A percentile compares a stretch with the other conserved stretches of the same genome.
phyloP scores from a whole-genome alignment of 1,139 yeast genomes.

The Kluyveromyces marxianus region DNA sequence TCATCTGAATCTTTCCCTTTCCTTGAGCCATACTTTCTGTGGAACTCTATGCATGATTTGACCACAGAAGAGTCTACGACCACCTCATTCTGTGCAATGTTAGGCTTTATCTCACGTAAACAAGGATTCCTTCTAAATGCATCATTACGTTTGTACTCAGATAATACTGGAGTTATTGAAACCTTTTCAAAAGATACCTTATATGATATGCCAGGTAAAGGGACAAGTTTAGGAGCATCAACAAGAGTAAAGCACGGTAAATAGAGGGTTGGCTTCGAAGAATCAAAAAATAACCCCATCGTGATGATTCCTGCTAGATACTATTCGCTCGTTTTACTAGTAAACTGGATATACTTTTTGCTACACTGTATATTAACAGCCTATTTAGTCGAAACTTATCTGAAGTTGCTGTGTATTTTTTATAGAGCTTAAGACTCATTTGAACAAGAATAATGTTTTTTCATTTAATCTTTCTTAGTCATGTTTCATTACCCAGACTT shows the following conservation, averaged over 20 bases:
- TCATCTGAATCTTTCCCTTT: constrained; percentile 22
- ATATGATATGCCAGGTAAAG: constrained; percentile 56
- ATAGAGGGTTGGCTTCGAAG: not conserved
- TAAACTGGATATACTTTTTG: not conserved
- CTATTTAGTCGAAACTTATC: too few relatives aligned
- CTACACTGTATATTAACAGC: too few relatives aligned
- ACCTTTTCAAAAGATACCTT: constrained; percentile 2
- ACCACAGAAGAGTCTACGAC: constrained; percentile 22
- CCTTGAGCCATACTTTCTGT: constrained; percentile 17
- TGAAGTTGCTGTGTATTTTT: too few relatives aligned
- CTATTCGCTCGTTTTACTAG: not conserved
- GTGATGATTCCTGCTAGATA: not conserved
- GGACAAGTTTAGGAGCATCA: constrained; percentile 33
- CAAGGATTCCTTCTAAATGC: constrained; percentile 17
- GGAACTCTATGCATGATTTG: constrained; percentile 23
- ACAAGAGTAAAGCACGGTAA: constrained; percentile 17
- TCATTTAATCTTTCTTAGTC: too few relatives aligned
- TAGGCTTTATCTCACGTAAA: constrained; percentile 26
- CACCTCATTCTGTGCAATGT: constrained; percentile 34
- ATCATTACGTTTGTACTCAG: constrained; percentile 21
- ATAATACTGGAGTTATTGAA: constrained; percentile 34
- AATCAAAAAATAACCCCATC: constrained; percentile 3
- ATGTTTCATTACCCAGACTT: too few relatives aligned
- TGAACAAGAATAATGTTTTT: too few relatives aligned
- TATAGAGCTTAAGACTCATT: too few relatives aligned